Percentiles rank a stretch among this genome's conserved stretches.
Conservation (phyloP, 176 grass and related monocot species). For the Aegilops speltoides region DNA sequence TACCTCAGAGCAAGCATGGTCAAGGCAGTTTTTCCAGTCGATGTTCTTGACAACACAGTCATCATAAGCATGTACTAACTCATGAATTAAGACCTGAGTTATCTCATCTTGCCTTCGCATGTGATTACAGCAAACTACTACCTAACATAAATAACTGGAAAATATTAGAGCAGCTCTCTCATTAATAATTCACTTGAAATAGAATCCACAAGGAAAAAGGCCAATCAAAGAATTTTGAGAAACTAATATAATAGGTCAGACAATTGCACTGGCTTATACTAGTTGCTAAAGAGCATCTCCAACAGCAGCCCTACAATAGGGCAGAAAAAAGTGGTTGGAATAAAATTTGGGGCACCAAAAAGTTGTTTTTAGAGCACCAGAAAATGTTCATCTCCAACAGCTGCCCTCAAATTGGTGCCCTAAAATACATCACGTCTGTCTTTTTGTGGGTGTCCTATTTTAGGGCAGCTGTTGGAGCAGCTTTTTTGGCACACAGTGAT, state of each 20-base stretch:
- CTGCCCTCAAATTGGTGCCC: too few species aligned
- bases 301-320: too few species aligned
- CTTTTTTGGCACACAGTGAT: too few species aligned
- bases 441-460: too few species aligned
- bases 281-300: neutral
- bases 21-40: slow-evolving; percentile 79
- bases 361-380: too few species aligned
- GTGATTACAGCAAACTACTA: slow-evolving; percentile 82
- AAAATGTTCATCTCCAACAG: too few species aligned
- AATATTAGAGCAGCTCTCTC: neutral
- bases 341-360: too few species aligned
- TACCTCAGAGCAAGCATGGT: slow-evolving; percentile 98
- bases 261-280: neutral
- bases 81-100: slow-evolving; percentile 78
- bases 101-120: slow-evolving; percentile 67
- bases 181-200: slow-evolving; percentile 8
- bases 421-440: too few species aligned
- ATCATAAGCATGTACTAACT: slow-evolving; percentile 94
- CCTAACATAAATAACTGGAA: slow-evolving; percentile 38
- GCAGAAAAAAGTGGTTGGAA: too few species aligned
- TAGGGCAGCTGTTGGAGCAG: too few species aligned
- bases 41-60: slow-evolving; percentile 86
- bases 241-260: neutral
- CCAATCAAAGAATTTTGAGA: neutral
- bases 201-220: neutral